A percentile compares a stretch with the other conserved stretches of the same genome.
Evolutionary conservation across 257 asterid genomes (phyloP).

Genomic region (Misopates orontium): DNA sequence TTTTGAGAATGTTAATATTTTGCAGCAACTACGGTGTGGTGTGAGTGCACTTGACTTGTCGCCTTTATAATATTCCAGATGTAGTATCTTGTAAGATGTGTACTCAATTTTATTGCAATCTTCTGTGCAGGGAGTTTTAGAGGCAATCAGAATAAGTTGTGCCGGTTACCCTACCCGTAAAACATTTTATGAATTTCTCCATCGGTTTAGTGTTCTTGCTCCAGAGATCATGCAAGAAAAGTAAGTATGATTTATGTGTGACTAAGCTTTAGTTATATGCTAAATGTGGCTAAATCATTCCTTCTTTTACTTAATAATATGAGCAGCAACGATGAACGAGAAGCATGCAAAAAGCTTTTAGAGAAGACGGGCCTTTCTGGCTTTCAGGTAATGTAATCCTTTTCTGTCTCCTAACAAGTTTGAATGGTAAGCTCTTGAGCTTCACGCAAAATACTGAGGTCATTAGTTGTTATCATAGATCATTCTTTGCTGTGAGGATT

Average conservation of each 20-base stretch:
- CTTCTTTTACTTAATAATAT: constrained; percentile 24
- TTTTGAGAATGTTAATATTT: constrained; percentile 80
- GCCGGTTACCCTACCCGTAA: constrained; percentile 98
- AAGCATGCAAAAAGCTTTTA: constrained; percentile 78
- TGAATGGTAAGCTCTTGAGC: neutral
- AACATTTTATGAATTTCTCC: constrained; percentile 85
- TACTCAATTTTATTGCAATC: constrained; percentile 2
- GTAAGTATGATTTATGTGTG: constrained; percentile 48
- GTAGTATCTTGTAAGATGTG: neutral
- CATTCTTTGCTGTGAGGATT: constrained; percentile 1
- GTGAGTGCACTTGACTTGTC: constrained; percentile 55
- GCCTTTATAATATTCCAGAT: constrained; percentile 8
- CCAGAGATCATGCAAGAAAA: constrained; percentile 79
- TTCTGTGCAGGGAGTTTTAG: constrained; percentile 76
- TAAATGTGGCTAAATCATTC: constrained; percentile 24
- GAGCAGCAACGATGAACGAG: constrained; percentile 70
- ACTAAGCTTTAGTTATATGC: constrained; percentile 9
- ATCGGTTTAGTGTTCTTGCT: constrained; percentile 88
- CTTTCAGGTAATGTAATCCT: constrained; percentile 70
- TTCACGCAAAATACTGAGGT: constrained; percentile 1
- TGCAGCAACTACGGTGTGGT: constrained; percentile 99
- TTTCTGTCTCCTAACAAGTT: neutral
- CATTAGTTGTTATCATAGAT: neutral
- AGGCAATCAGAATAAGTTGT: constrained; percentile 97
- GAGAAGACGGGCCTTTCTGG: constrained; percentile 79